Conservation (phyloP, 1,284 basidiomycete genomes). For the Athelia psychrophila region DNA sequence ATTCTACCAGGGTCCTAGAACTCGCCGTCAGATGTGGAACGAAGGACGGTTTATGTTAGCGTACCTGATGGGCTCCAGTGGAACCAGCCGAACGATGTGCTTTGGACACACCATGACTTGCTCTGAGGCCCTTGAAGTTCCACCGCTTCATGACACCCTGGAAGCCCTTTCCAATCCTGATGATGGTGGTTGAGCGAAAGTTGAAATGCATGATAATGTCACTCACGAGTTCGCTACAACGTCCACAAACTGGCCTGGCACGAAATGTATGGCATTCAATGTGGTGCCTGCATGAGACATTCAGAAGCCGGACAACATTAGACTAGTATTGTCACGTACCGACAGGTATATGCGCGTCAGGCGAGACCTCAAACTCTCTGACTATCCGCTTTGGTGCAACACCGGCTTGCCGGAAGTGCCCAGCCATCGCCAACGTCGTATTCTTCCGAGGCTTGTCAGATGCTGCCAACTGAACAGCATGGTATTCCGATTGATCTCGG, state of each 20-base stretch:
- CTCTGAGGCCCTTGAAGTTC: slow-evolving; percentile 89
- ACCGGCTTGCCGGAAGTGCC: slow-evolving; percentile 84
- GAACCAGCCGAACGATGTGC: slow-evolving; percentile 94
- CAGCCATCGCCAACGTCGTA: slow-evolving; percentile 73
- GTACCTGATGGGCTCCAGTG: slow-evolving; percentile 92
- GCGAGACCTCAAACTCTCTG: slow-evolving; percentile 87
- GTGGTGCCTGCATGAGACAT: slow-evolving; percentile 63
- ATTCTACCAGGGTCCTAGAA: slow-evolving; percentile 86
- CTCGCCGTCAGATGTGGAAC: background rate
- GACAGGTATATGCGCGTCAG: slow-evolving; percentile 87
- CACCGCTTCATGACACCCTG: slow-evolving; percentile 97
- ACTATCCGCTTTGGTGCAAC: slow-evolving; percentile 87
- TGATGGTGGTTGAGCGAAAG: slow-evolving; percentile 2
- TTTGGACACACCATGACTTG: slow-evolving; percentile 95
- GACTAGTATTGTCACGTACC: slow-evolving; percentile 52
- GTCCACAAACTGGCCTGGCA: slow-evolving; percentile 97
- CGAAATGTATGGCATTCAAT: slow-evolving; percentile 92
- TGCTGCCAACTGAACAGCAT: slow-evolving; percentile 85
- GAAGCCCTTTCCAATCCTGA: slow-evolving; percentile 94
- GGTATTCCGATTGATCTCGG: slow-evolving; percentile 68
- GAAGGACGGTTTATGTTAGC: slow-evolving; percentile 13
- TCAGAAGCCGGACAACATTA: background rate
- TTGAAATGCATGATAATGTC: slow-evolving; percentile 2
- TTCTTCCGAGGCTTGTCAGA: slow-evolving; percentile 68
- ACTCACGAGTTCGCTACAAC: slow-evolving; percentile 89